phyloP scores from a whole-genome alignment of 202 grass and related monocot genomes.

The Hordeum pubiflorum region DNA sequence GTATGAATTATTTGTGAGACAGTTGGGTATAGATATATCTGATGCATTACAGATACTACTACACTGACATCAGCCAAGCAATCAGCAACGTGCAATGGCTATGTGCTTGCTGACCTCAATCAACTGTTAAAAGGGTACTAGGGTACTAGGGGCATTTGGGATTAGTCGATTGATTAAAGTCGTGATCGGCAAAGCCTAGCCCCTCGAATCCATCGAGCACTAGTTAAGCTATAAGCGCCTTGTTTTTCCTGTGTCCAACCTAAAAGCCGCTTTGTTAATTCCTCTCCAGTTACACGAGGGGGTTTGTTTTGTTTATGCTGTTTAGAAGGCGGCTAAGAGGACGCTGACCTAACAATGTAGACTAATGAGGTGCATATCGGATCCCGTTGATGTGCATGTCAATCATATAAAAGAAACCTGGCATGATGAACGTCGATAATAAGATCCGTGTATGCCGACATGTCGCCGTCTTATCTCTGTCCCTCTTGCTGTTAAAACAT shows the following conservation, averaged over 20 bases:
- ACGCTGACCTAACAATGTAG: background rate
- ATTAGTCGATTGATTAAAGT: no score
- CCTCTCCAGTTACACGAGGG: background rate
- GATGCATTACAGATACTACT: no score
- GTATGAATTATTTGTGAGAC: no score
- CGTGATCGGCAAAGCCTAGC: background rate
- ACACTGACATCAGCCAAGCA: no score
- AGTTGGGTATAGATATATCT: no score
- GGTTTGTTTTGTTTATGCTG: background rate
- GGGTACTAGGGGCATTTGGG: no score
- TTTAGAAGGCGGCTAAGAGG: background rate
- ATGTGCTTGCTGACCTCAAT: no score
- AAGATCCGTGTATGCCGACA: background rate
- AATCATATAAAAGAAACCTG: background rate
- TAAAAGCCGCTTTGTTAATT: background rate
- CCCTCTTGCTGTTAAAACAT: background rate
- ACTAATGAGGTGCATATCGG: background rate
- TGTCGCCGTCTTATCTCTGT: background rate
- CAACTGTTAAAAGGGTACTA: no score
- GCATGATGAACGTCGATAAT: background rate
- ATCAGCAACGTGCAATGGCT: no score
- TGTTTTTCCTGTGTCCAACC: no score
- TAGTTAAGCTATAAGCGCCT: background rate
- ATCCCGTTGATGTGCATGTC: background rate
- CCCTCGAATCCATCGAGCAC: background rate